Conservation (phyloP, 768 basidiomycete genomes). For the Boletus pseudo-olivaceus region DNA sequence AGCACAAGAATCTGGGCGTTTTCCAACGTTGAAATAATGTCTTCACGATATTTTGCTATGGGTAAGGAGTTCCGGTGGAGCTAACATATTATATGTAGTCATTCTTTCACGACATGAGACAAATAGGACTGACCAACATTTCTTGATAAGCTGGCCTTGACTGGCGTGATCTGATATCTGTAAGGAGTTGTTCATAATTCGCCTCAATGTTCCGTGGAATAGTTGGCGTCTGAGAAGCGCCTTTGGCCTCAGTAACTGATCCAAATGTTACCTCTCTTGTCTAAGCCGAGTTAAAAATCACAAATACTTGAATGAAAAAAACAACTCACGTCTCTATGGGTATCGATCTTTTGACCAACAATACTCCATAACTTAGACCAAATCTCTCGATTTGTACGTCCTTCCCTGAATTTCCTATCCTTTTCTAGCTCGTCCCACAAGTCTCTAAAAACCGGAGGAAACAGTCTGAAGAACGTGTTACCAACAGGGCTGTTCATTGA, state of each 20-base stretch:
- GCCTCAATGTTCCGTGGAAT: conserved; percentile 11
- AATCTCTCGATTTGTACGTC: conserved; percentile 57
- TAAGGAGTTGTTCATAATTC: conserved; percentile 49
- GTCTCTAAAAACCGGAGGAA: conserved; percentile 83
- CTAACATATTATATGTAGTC: conserved; percentile 36
- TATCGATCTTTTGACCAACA: conserved; percentile 55
- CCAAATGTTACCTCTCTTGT: conserved; percentile 18
- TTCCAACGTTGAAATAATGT: conserved; percentile 69
- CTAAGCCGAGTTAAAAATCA: conserved; percentile 14
- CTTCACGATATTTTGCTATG: conserved; percentile 76
- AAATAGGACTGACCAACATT: conserved; percentile 68
- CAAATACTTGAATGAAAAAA: neutral
- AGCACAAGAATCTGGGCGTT: conserved; percentile 82
- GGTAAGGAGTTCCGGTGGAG: conserved; percentile 73
- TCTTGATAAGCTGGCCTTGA: conserved; percentile 68
- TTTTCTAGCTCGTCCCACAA: conserved; percentile 89
- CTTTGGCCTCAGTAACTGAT: conserved; percentile 15
- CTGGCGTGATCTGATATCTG: conserved; percentile 59
- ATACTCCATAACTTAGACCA: conserved; percentile 71
- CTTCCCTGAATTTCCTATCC: conserved; percentile 55
- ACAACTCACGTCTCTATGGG: conserved; percentile 39
- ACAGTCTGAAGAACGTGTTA: conserved; percentile 66
- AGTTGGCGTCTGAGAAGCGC: conserved; percentile 3
- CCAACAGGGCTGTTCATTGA: conserved; percentile 42
- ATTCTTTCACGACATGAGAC: neutral